Base-by-base conservation (phyloP, 2,329 filamentous ascomycete species). In the Beauveria caledonica region DNA sequence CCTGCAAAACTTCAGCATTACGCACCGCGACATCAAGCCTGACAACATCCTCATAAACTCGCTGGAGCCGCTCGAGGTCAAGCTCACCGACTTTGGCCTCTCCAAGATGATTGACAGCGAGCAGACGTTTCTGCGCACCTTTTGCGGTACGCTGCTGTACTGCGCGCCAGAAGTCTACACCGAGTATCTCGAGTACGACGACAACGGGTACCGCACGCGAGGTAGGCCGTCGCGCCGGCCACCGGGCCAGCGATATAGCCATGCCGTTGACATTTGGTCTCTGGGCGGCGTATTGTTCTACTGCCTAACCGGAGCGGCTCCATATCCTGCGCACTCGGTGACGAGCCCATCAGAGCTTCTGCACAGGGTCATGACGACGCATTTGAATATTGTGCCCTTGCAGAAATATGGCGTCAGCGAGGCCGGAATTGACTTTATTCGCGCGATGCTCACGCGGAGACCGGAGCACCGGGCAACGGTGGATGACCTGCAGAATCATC, bases 1-100 rank as follows among this genome's bases (percentile, higher is more conserved):
- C 71, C 79, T 99, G 9, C 94, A 99, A 72, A 78, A 81, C 58
- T 87, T 89, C 67, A 91, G 88, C 69, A 97, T 99, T 67, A 97
- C 93, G 0, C 94, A 99, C 74, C 88, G 94, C n/a, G 94, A 99
- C 72, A 92, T 99, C 69, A 99, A 99, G 71, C 94, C 94, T 0
- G 94, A 99, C 77, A 99, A 99, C 69, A 97, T 99, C 63, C 80
- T 99, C 45, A 89, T 97, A 65, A 80, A 86, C 11, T 87, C 85
- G 1, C 71, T 84, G 10, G 78, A 87, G 6, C 92, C 92, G 0
- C 83, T 96, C 53, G 79, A 84, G 15, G 88, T 97, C 67, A 97
- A 99, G 73, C 79, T 99, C 15, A 96, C 94, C 0, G 94, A 99
- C 71, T 99, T 99, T 76, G 94, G 94, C 3, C 77, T 99, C 5